Evolutionary conservation across 371 early-diverging fungal genomes (phyloP), one percentile per base, ranked within the genome.

Genomic region (Actinomortierella ambigua): DNA sequence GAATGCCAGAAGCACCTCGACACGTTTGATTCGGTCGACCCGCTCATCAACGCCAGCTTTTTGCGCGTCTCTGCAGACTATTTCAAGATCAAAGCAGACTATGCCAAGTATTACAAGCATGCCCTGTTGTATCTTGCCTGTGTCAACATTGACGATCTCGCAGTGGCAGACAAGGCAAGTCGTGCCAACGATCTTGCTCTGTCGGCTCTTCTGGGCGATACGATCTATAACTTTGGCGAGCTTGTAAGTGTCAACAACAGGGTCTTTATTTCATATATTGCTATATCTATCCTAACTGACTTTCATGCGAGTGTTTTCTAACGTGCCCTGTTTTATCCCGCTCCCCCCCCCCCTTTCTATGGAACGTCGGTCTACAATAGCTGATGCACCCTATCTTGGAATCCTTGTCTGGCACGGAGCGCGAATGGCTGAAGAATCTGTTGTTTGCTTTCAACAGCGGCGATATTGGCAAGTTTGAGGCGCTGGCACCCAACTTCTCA

Each of bases 211-310:
- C 79, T 99, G 20, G 95, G 97, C 27, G 97, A 97, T 50, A 93
- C 88, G 43, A 91, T 99, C 43, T 99, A 98, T 82, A 98, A 98
- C 83, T 99, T 99, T 91, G 98, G 99, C 57, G 97, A 98, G 78
- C 79, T 99, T 85, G 93, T 94, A 83, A 76, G 82, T 47, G 29
- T 34, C 11, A 7, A 43, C 27, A 28, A 2, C 24, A 18, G 14
- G 28, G 50, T 8, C 6, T 20, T 29, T 11, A 43, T 20, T 23
- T 50, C 20, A 18, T 26, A 34, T 11, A 63, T 15, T n/a, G 22
- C 11, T 42, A n/a, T n/a, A n/a, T n/a, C n/a, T n/a, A n/a, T n/a
- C n/a, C n/a, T n/a, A n/a, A n/a, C n/a, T n/a, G n/a, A n/a, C n/a
- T n/a, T n/a, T n/a, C n/a, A n/a, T n/a, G n/a, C n/a, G n/a, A n/a